Conservation (phyloP, 352 stramenopile genomes). For the Phytophthora sojae region DNA sequence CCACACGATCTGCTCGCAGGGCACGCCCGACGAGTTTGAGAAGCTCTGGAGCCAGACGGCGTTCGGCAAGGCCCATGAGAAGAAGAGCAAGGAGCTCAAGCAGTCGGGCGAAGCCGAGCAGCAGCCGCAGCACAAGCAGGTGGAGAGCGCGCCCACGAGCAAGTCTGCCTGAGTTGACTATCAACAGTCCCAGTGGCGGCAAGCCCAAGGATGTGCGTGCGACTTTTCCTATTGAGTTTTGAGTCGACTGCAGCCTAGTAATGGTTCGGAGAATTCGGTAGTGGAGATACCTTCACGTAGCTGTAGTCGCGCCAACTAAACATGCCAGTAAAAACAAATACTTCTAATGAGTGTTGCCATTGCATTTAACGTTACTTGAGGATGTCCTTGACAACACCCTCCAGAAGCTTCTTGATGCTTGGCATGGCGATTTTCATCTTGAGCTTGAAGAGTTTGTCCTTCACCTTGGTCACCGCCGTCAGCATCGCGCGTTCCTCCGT, state of each 20-base stretch:
- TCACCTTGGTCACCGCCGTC: neutral
- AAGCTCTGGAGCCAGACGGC: conserved; percentile 74
- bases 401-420: neutral
- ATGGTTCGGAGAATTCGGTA: neutral
- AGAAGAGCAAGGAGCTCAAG: conserved; percentile 68
- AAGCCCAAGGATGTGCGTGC: neutral
- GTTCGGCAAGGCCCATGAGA: conserved; percentile 72
- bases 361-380: neutral
- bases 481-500: neutral
- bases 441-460: neutral
- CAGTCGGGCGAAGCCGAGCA: conserved; percentile 41
- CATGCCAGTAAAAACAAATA: neutral
- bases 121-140: conserved; percentile 22
- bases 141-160: conserved; percentile 23
- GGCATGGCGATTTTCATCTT: neutral
- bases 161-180: conserved; percentile 20
- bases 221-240: neutral
- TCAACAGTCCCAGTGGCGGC: neutral
- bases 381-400: neutral
- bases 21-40: conserved; percentile 74
- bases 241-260: neutral
- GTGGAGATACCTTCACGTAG: neutral
- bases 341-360: too few relatives aligned
- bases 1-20: conserved; percentile 64
- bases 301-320: neutral